A percentile compares a stretch with the other conserved stretches of the same genome.
Evolutionary conservation across 129 eudicot species (phyloP).

Genomic region (Apium graveolens): DNA sequence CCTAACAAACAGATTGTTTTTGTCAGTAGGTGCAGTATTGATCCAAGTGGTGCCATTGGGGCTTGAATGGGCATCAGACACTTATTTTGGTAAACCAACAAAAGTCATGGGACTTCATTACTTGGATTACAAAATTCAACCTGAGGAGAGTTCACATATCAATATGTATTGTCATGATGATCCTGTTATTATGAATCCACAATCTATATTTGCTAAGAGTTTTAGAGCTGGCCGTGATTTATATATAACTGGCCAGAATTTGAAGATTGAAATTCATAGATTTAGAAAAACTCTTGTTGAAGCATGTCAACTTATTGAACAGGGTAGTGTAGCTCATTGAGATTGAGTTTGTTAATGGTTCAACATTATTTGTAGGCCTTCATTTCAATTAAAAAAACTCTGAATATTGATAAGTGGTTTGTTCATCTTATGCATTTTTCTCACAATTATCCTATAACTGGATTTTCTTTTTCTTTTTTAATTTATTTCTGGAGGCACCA

Average conservation of each 20-base stretch:
- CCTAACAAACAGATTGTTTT: slow-evolving; percentile 41
- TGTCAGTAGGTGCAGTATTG: slow-evolving; percentile 42
- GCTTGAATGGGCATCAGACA: slow-evolving; percentile 35
- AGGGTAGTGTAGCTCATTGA: neutral
- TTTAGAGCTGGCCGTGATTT: slow-evolving; percentile 30
- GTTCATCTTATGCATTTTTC: neutral
- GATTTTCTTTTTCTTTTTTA: too few species aligned
- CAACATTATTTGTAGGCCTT: neutral
- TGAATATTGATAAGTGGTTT: too few species aligned
- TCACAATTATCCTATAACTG: too few species aligned
- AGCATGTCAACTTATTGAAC: slow-evolving; percentile 15
- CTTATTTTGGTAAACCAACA: slow-evolving; percentile 45
- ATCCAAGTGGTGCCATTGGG: slow-evolving; percentile 55
- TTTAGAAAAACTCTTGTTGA: slow-evolving; percentile 37
- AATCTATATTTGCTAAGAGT: slow-evolving; percentile 37
- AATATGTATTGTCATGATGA: slow-evolving; percentile 27
- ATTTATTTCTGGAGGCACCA: too few species aligned
- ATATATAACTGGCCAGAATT: slow-evolving; percentile 49
- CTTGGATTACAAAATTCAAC: slow-evolving; percentile 48
- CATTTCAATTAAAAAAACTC: neutral
- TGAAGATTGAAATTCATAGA: slow-evolving; percentile 38
- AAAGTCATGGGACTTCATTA: slow-evolving; percentile 46
- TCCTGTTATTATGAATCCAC: slow-evolving; percentile 43
- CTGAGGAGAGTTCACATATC: slow-evolving; percentile 56
- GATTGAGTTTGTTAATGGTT: neutral